A percentile compares a stretch with the other conserved stretches of the same genome.
These are phyloP conservation scores for Fraxinus pennsylvanica DNA, from an alignment of 257 asterid genomes.

Conservation along the genomic window DNA sequence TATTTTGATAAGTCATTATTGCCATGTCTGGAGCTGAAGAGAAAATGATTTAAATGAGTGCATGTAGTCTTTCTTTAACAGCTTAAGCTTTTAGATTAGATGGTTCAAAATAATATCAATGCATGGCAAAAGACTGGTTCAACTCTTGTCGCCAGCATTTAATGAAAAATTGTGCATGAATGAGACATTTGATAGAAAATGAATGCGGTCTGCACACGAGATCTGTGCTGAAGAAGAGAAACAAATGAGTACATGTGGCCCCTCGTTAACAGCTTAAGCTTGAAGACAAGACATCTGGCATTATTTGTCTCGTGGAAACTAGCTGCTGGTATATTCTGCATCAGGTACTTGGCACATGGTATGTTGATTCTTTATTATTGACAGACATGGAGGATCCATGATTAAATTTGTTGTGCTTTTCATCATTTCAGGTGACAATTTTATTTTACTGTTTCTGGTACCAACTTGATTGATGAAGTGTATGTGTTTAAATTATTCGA, in stretches of 20 bases:
- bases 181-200: neutral
- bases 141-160: neutral
- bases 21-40: neutral
- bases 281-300: neutral
- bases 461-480: conserved; percentile 3
- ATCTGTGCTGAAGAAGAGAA: neutral
- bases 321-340: neutral
- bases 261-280: neutral
- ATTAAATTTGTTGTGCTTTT: conserved; percentile 15
- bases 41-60: neutral
- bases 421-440: neutral
- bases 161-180: neutral
- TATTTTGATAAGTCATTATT: neutral
- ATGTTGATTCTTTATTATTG: neutral
- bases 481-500: neutral
- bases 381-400: conserved; percentile 8
- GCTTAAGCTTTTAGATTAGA: neutral
- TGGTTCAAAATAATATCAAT: neutral
- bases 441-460: neutral
- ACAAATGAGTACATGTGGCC: neutral
- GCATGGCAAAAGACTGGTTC: neutral
- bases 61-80: neutral
- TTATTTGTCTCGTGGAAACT: neutral
- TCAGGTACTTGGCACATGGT: conserved; percentile 6
- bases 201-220: neutral